phyloP scores from a whole-genome alignment of 768 basidiomycete species.

The Mrakia blollopis region DNA sequence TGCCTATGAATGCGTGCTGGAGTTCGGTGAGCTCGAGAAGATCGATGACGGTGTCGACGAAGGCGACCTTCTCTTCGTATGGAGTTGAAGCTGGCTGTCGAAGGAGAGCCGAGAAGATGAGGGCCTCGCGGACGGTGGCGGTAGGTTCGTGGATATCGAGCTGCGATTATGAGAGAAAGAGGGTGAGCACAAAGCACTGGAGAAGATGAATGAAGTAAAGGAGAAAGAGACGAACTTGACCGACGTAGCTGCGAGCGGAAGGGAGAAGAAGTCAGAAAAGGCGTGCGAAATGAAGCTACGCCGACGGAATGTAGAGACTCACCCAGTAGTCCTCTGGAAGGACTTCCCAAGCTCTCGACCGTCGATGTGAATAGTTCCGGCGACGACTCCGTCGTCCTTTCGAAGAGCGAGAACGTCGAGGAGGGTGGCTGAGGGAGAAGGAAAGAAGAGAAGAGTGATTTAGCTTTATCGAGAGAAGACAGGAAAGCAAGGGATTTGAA shows the following conservation, averaged over 20 bases:
- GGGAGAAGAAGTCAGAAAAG: not conserved
- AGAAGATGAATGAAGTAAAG: no score
- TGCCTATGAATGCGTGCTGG: no score
- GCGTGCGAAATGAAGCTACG: conserved; percentile 27
- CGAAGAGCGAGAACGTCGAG: conserved; percentile 31
- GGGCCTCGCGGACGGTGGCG: conserved; percentile 49
- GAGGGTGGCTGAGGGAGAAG: conserved; percentile 37
- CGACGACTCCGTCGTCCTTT: conserved; percentile 48
- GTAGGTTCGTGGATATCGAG: conserved; percentile 31
- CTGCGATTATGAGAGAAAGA: not conserved
- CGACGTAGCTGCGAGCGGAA: not conserved
- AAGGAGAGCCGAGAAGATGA: conserved; percentile 47
- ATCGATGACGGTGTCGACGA: conserved; percentile 39
- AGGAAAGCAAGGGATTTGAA: no score
- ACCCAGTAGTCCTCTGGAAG: conserved; percentile 49
- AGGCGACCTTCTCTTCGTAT: conserved; percentile 47
- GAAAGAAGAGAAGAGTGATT: no score
- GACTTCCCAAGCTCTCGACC: conserved; percentile 45
- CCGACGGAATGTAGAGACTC: conserved; percentile 44
- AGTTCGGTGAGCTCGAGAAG: conserved; percentile 15
- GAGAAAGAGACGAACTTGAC: not conserved
- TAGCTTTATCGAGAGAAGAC: no score
- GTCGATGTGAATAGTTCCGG: conserved; percentile 49
- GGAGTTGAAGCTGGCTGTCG: conserved; percentile 46
- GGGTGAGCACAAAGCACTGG: not conserved